Evolutionary conservation across 257 asterid genomes (phyloP).

Genomic region (Plantago elongata): DNA sequence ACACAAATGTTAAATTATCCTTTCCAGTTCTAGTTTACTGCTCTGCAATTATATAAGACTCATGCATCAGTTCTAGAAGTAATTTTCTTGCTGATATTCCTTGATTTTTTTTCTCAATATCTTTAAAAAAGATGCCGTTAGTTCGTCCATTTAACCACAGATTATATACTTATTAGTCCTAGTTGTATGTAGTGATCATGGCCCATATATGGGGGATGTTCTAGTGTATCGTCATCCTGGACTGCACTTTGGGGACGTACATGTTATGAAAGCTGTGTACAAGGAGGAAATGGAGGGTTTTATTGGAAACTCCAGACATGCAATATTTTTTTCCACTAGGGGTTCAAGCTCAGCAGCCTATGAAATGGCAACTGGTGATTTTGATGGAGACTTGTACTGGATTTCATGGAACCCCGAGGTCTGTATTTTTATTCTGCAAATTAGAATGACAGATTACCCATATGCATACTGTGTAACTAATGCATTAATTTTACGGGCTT

Average conservation of each 20-base stretch:
- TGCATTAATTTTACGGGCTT: too few relatives aligned
- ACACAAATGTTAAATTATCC: too few relatives aligned
- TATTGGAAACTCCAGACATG: conserved; percentile 79
- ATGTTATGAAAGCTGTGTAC: conserved; percentile 56
- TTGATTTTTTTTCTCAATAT: too few relatives aligned
- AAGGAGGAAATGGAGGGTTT: conserved; percentile 51
- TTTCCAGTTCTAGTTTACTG: too few relatives aligned
- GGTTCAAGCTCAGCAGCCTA: conserved; percentile 69
- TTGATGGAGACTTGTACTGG: conserved; percentile 84
- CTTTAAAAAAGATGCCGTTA: too few relatives aligned
- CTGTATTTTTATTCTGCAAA: conserved; percentile 8
- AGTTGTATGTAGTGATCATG: conserved; percentile 52
- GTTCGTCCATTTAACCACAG: too few relatives aligned
- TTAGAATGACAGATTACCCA: too few relatives aligned
- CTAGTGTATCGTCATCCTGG: conserved; percentile 86
- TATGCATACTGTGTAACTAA: not conserved
- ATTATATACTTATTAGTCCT: conserved; percentile 9
- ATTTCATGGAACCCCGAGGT: conserved; percentile 87
- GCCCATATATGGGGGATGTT: conserved; percentile 73
- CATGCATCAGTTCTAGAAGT: too few relatives aligned
- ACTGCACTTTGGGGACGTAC: conserved; percentile 80
- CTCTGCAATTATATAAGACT: too few relatives aligned
- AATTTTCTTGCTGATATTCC: too few relatives aligned
- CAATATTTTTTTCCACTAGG: conserved; percentile 74
- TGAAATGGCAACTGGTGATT: conserved; percentile 92